These are phyloP conservation scores for Malus hybrid DNA, from an alignment of 331 rosid species.

Conservation along the genomic window DNA sequence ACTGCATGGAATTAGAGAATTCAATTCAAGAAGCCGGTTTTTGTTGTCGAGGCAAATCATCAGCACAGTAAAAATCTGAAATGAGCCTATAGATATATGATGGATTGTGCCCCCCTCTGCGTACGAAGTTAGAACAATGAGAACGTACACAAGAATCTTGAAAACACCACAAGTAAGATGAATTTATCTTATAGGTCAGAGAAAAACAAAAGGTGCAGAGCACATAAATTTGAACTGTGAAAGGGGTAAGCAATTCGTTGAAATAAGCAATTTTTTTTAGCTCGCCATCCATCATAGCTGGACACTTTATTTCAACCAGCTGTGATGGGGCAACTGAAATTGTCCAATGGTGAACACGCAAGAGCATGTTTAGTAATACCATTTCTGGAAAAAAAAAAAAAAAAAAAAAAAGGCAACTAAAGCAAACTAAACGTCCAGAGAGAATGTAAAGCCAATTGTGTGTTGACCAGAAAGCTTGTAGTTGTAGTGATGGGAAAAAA, in stretches of 20 bases:
- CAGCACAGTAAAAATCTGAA: conserved; percentile 2
- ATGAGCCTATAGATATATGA: conserved; percentile 8
- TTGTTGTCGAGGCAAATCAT: conserved; percentile 1
- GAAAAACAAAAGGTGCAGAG: not conserved
- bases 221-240: not conserved
- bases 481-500: not conserved
- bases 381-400: too few relatives aligned
- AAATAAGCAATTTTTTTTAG: not conserved
- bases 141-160: not conserved
- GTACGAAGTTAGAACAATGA: not conserved
- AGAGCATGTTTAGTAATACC: too few relatives aligned
- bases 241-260: not conserved
- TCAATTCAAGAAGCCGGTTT: not conserved
- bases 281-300: not conserved
- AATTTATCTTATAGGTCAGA: not conserved
- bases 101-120: conserved; percentile 12
- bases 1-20: not conserved
- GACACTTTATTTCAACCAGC: not conserved
- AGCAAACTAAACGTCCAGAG: not conserved
- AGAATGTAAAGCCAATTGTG: not conserved
- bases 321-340: too few relatives aligned
- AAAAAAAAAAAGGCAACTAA: not conserved
- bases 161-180: not conserved
- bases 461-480: not conserved
- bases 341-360: too few relatives aligned